Evolutionary conservation across 2,329 filamentous ascomycete genomes (phyloP), one percentile per base, ranked within the genome.

Genomic region (Clathrospora elynae): DNA sequence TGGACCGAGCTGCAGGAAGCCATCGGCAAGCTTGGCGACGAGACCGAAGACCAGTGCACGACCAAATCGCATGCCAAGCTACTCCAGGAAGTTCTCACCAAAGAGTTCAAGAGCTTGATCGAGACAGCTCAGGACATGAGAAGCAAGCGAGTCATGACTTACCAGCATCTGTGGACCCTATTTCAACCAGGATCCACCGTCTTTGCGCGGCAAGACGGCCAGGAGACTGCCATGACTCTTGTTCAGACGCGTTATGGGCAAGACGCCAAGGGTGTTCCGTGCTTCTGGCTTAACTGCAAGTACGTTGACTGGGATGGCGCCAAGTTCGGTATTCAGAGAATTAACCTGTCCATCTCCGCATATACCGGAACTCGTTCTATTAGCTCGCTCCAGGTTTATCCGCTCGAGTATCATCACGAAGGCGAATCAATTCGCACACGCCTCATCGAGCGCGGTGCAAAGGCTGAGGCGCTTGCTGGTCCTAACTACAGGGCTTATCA

Each of bases 401-500:
- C 78, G 0, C 47, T 79, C 2, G 61, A 71, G 2, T 76, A 71
- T 44, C 75, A 79, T 51, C 43, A 60, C 2, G 64, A 75, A 3
- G 58, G 69, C 20, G 62, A 70, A 1, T 59, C 63, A 2, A 51
- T 80, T 8, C 66, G 63, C 7, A 44, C 63, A 9, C 60, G 64
- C 5, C 63, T 81, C 7, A 66, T 76, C 17, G 66, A 71, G 14
- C 72, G 77, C 3, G 78, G 78, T 5, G 68, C 66, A 12, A 68
- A 71, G 31, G 72, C 76, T 43, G 76, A 80, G 46, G 51, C 61
- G 7, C 65, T 78, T 18, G 71, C 71, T 28, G 77, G 78, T 2
- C 74, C 73, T 17, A 73, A 78, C 40, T 80, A 78, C 61, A 74
- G 73, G 39, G 67, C 71, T 1, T 81, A 81, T 49, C 68, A 75